A percentile compares a stretch with the other conserved stretches of the same genome.
Evolutionary conservation across 2,329 filamentous ascomycete species (phyloP).

Genomic region (Nothopassalora personata): DNA sequence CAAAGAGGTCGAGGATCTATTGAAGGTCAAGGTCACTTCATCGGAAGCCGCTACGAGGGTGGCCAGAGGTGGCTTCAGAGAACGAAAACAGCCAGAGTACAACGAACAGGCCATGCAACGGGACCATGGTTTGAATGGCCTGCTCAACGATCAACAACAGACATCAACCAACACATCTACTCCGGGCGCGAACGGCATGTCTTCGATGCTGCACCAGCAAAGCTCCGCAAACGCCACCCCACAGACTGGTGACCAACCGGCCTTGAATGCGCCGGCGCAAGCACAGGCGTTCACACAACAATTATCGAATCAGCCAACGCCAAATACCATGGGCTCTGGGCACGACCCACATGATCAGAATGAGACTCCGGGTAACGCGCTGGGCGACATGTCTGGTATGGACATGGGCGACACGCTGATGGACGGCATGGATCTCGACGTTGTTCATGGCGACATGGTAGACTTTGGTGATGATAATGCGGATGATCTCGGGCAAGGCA

Average conservation of each 20-base stretch:
- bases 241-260: neutral
- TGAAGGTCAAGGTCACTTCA: conserved; percentile 58
- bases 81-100: conserved; percentile 18
- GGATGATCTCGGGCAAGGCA: neutral
- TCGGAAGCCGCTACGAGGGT: conserved; percentile 28
- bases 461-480: conserved; percentile 14
- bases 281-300: conserved; percentile 1
- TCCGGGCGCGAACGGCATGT: conserved; percentile 34
- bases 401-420: conserved; percentile 19
- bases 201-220: neutral
- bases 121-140: conserved; percentile 5
- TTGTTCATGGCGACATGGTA: conserved; percentile 10
- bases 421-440: conserved; percentile 25
- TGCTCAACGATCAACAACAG: conserved; percentile 8
- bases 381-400: conserved; percentile 15
- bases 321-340: neutral
- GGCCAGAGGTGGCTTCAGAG: conserved; percentile 34
- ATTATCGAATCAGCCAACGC: neutral
- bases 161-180: conserved; percentile 50
- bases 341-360: neutral
- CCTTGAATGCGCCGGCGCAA: neutral
- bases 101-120: conserved; percentile 10
- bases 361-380: conserved; percentile 36
- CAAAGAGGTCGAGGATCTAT: conserved; percentile 63
- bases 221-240: neutral